phyloP scores from a whole-genome alignment of 371 early-diverging fungal genomes.

The Rhizopus arrhizus region DNA sequence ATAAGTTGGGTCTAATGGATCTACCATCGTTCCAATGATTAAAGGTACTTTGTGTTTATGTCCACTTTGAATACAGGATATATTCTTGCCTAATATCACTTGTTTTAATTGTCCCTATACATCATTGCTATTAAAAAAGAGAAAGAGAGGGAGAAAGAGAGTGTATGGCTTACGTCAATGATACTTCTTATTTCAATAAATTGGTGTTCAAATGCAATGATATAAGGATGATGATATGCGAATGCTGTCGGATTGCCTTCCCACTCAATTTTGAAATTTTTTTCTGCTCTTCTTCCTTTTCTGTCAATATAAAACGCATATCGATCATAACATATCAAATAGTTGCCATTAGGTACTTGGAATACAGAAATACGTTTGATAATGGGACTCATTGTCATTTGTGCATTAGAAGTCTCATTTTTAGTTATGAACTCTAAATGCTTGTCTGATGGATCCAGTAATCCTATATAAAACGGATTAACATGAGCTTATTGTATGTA shows the following conservation, averaged over 20 bases:
- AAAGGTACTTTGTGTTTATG: conserved; percentile 43
- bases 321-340: conserved; percentile 48
- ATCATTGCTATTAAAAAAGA: conserved; percentile 11
- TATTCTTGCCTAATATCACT: conserved; percentile 64
- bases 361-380: conserved; percentile 39
- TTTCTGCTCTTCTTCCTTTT: conserved; percentile 37
- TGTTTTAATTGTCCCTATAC: conserved; percentile 63
- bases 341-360: conserved; percentile 30
- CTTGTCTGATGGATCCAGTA: conserved; percentile 43
- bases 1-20: conserved; percentile 31
- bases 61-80: conserved; percentile 57
- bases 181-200: conserved; percentile 38
- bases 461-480: conserved; percentile 11
- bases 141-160: conserved; percentile 26
- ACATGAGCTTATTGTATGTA: neutral
- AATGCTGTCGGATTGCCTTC: conserved; percentile 39
- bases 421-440: conserved; percentile 35
- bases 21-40: conserved; percentile 45
- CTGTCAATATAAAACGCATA: conserved; percentile 48
- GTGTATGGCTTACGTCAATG: conserved; percentile 18
- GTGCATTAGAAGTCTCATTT: conserved; percentile 30
- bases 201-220: conserved; percentile 41
- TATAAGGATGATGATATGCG: conserved; percentile 39
- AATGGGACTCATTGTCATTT: conserved; percentile 21
- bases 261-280: conserved; percentile 39